phyloP scores from a whole-genome alignment of 805 yeast species.

The Lipomyces lipofer region DNA sequence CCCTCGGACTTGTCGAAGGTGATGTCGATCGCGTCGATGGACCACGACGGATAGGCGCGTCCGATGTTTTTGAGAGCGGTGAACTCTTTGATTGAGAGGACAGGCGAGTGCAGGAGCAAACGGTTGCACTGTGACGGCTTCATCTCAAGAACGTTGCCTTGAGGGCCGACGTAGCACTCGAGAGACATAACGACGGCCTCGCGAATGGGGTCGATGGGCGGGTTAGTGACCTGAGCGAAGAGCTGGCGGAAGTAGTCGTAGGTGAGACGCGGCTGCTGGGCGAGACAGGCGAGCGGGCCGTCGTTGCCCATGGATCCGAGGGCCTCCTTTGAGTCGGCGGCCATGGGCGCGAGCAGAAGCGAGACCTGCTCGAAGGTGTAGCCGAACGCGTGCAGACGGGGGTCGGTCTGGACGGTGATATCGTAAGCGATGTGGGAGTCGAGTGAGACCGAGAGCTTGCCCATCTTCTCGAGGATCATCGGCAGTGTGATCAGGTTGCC shows the following conservation, averaged over 20 bases:
- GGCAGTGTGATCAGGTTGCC: slow-evolving; percentile 84
- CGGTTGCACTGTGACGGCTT: slow-evolving; percentile 89
- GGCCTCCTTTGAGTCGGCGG: slow-evolving; percentile 85
- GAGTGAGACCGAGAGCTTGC: slow-evolving; percentile 37
- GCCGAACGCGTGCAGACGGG: slow-evolving; percentile 81
- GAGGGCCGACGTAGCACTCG: slow-evolving; percentile 98
- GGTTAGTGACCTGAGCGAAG: slow-evolving; percentile 98
- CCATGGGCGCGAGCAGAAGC: slow-evolving; percentile 89
- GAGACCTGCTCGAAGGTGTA: slow-evolving; percentile 93
- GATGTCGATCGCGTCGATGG: slow-evolving; percentile 77
- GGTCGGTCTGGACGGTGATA: slow-evolving; percentile 69
- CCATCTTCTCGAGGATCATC: slow-evolving; percentile 65
- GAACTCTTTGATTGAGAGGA: slow-evolving; percentile 71
- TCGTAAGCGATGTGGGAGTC: slow-evolving; percentile 30
- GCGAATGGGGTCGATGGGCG: slow-evolving; percentile 97
- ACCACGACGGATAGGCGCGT: slow-evolving; percentile 82
- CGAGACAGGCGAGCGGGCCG: slow-evolving; percentile 89
- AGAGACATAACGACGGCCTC: slow-evolving; percentile 96
- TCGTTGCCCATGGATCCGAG: slow-evolving; percentile 99
- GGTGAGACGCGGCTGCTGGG: slow-evolving; percentile 85
- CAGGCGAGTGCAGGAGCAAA: slow-evolving; percentile 77
- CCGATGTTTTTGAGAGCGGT: slow-evolving; percentile 71
- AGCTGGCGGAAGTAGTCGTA: slow-evolving; percentile 94
- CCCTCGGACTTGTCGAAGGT: slow-evolving; percentile 86
- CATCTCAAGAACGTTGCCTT: slow-evolving; percentile 92